Conservation (phyloP, 1,284 basidiomycete genomes). For the Cryptococcus sp. region DNA sequence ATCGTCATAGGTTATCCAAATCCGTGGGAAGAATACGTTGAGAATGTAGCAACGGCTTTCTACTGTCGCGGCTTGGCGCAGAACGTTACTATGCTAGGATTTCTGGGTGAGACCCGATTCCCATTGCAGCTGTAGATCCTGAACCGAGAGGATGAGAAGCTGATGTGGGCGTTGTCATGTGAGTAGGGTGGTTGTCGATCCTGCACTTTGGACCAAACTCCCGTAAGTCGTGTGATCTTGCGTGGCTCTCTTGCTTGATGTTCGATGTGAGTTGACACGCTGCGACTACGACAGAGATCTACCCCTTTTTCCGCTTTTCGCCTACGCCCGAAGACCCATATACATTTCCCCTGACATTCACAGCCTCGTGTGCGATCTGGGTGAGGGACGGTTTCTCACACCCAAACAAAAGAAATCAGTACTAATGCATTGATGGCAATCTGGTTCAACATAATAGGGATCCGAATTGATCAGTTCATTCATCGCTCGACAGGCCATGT, state of each 20-base stretch:
- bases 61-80: constrained; percentile 61
- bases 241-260: background rate
- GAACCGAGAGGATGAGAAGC: background rate
- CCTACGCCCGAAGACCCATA: constrained; percentile 58
- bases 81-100: constrained; percentile 58
- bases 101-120: constrained; percentile 48
- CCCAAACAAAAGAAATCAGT: background rate
- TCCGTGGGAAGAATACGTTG: constrained; percentile 58
- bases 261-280: background rate
- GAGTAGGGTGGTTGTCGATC: constrained; percentile 53
- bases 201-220: constrained; percentile 60
- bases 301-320: constrained; percentile 60
- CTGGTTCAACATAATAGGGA: constrained; percentile 22
- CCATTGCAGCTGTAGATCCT: background rate
- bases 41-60: constrained; percentile 55
- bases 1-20: constrained; percentile 55
- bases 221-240: constrained; percentile 25
- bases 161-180: background rate
- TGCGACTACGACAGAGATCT: constrained; percentile 46
- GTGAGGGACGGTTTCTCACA: constrained; percentile 29
- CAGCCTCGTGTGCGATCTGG: constrained; percentile 59
- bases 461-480: constrained; percentile 57
- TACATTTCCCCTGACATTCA: constrained; percentile 60
- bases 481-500: constrained; percentile 56
- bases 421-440: background rate